Evolutionary conservation across 768 basidiomycete genomes (phyloP), one percentile per base, ranked within the genome.

Genomic region (Gloeostereum incarnatum): DNA sequence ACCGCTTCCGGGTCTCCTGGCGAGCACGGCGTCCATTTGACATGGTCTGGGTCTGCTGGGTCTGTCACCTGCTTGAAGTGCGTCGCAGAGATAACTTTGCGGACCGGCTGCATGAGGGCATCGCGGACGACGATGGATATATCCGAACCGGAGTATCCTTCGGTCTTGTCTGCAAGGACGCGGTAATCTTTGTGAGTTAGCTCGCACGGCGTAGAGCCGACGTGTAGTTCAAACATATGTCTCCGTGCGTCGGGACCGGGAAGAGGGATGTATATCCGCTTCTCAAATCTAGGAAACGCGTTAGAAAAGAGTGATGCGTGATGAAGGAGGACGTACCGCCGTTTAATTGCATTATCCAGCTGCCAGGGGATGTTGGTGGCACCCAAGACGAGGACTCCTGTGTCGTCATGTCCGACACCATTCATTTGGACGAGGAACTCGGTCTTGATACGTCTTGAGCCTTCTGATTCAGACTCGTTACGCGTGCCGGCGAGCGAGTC

Each of bases 361-460:
- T 92, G 88, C 94, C 94, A 98, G 2, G 96, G 96, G 37, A 98
- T 96, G 49, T 99, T 99, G 4, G 96, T 99, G 6, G 96, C 96
- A 21, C 93, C 96, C 16, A 99, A 73, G 6, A 98, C 92, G 14
- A 99, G 73, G 0, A 99, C 89, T 6, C 96, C 96, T 0, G 87
- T 87, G 58, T 96, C 93, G 43, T 99, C 96, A 52, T 97, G 90
- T 0, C 96, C 96, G 2, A 98, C 94, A 27, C 96, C 96, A 45
- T 98, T 90, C 91, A 98, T 98, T 56, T 97, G 90, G n/a, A 92
- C 88, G 35, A 92, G 65, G 47, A 92, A 94, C 60, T 97, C 94
- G 0, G 94, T 97, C 71, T 97, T 98, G 57, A 98, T 97, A 24
- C 94, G 75, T 47, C 93, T 66, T n/a, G 88, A 88, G 4, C 94